phyloP scores from a whole-genome alignment of 805 yeast species.

The Saitoella complicata region DNA sequence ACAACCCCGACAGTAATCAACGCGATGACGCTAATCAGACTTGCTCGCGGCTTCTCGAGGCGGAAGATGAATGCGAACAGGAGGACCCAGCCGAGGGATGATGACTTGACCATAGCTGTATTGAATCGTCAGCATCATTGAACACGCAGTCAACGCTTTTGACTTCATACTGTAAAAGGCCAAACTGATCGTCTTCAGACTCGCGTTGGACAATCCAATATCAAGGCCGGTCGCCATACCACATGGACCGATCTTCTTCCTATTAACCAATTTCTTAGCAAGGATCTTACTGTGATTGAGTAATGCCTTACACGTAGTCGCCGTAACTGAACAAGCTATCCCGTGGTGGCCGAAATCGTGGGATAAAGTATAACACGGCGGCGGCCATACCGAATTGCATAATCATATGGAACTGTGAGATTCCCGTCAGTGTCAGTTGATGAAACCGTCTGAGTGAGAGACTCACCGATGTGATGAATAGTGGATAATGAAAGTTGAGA shows the following conservation, averaged over 20 bases:
- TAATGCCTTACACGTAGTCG: slow-evolving; percentile 6
- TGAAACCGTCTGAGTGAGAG: background rate
- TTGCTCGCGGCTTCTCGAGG: slow-evolving; percentile 57
- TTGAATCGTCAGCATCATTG: background rate
- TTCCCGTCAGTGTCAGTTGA: background rate
- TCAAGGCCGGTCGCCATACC: slow-evolving; percentile 82
- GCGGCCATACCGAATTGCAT: slow-evolving; percentile 43
- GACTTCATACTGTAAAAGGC: slow-evolving; percentile 49
- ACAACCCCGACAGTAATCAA: slow-evolving; percentile 74
- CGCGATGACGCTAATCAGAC: slow-evolving; percentile 49
- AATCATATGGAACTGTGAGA: slow-evolving; percentile 47
- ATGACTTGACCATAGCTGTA: slow-evolving; percentile 60
- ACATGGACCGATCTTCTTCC: slow-evolving; percentile 57
- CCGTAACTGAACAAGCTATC: slow-evolving; percentile 8
- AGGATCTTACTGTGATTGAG: background rate
- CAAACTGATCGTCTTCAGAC: slow-evolving; percentile 62
- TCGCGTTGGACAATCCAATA: slow-evolving; percentile 79
- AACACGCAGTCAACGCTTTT: background rate
- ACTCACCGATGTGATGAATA: slow-evolving; percentile 48
- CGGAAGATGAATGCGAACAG: slow-evolving; percentile 72
- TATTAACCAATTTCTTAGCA: slow-evolving; percentile 22
- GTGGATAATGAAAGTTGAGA: slow-evolving; percentile 66
- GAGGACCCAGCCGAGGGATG: slow-evolving; percentile 74
- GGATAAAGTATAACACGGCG: slow-evolving; percentile 28
- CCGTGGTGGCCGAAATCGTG: slow-evolving; percentile 30